These are phyloP conservation scores for Alopecurus myosuroides DNA, from an alignment of 176 grass and related monocot species.

Conservation along the genomic window DNA sequence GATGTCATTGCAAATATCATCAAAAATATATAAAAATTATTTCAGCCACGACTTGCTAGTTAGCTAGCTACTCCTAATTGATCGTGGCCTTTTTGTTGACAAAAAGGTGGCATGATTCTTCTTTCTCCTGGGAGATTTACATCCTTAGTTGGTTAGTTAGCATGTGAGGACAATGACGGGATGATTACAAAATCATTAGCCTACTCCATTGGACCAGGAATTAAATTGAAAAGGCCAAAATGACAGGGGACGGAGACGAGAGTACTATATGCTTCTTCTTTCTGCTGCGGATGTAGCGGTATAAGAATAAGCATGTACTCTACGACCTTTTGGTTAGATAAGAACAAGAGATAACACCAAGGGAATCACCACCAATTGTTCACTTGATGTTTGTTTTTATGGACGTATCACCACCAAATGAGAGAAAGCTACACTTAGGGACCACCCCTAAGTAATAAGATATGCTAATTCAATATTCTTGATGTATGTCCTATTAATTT, in stretches of 20 bases:
- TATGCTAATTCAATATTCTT: neutral
- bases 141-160: neutral
- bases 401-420: neutral
- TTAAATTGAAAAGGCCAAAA: conserved; percentile 5
- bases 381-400: neutral
- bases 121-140: neutral
- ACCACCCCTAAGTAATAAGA: neutral
- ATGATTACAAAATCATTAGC: neutral
- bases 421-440: conserved; percentile 12
- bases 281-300: conserved; percentile 14
- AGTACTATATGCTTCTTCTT: conserved; percentile 19
- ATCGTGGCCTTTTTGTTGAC: neutral
- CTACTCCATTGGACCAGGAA: neutral
- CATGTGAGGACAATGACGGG: neutral
- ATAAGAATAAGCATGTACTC: conserved; percentile 22
- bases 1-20: neutral
- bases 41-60: neutral
- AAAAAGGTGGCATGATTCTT: neutral
- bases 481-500: neutral
- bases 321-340: conserved; percentile 12
- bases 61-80: neutral
- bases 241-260: neutral
- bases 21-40: neutral
- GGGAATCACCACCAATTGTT: neutral
- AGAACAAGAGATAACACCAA: conserved; percentile 9